Conservation (phyloP, 2,329 filamentous ascomycete species). For the Malbranchea zuffiana region DNA sequence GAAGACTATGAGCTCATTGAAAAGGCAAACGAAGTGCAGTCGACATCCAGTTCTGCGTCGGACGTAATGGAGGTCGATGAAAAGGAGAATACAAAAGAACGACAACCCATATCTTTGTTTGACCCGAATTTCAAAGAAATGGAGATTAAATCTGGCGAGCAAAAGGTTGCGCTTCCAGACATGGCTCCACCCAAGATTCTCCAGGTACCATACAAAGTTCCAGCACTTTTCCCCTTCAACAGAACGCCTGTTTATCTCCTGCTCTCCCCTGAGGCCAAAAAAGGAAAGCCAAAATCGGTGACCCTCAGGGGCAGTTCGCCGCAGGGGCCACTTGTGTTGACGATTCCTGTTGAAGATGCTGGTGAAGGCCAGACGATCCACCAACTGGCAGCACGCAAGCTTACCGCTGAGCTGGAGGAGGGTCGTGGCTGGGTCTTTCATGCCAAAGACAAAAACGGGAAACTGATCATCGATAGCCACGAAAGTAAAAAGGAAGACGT, state of each 20-base stretch:
- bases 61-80: conserved; percentile 13
- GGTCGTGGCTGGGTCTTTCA: conserved; percentile 55
- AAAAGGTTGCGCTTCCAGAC: conserved; percentile 38
- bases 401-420: conserved; percentile 58
- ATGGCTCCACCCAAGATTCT: conserved; percentile 47
- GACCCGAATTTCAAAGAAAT: conserved; percentile 40
- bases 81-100: conserved; percentile 19
- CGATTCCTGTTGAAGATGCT: conserved; percentile 50
- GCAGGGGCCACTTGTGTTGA: conserved; percentile 50
- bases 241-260: conserved; percentile 57
- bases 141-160: conserved; percentile 19
- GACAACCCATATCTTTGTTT: conserved; percentile 49
- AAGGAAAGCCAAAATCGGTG: conserved; percentile 44
- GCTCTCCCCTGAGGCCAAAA: conserved; percentile 42
- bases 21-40: conserved; percentile 30
- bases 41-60: conserved; percentile 6
- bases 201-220: conserved; percentile 54
- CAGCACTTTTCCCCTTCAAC: conserved; percentile 55
- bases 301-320: conserved; percentile 47
- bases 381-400: conserved; percentile 58
- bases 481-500: conserved; percentile 47
- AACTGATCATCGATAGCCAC: conserved; percentile 38
- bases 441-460: conserved; percentile 37
- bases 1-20: conserved; percentile 53
- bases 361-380: conserved; percentile 49